Evolutionary conservation across 257 asterid species (phyloP).

Genomic region (Fraxinus americana): DNA sequence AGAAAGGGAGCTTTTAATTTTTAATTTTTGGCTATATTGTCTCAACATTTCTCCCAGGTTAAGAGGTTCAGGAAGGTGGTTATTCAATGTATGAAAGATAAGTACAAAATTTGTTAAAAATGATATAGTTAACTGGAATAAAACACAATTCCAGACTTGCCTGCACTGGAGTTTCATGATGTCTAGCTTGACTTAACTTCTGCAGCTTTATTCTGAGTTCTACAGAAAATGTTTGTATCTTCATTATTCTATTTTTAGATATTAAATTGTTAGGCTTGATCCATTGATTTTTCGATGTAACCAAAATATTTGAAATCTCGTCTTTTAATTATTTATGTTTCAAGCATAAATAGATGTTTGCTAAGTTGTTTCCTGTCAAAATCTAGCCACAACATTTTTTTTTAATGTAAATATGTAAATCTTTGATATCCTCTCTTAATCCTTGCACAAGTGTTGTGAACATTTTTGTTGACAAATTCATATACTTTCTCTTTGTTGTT

Average conservation of each 20-base stretch:
- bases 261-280: not conserved
- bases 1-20: not conserved
- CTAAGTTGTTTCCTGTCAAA: not conserved
- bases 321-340: not conserved
- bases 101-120: not conserved
- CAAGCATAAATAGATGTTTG: not conserved
- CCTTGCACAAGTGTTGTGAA: not conserved
- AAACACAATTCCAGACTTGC: not conserved
- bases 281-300: not conserved
- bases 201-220: not conserved
- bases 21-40: not conserved
- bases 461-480: not conserved
- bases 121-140: not conserved
- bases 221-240: not conserved
- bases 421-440: conserved; percentile 10
- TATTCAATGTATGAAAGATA: not conserved
- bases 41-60: not conserved
- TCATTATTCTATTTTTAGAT: not conserved
- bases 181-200: conserved; percentile 6
- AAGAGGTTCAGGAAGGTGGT: not conserved
- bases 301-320: not conserved
- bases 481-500: conserved; percentile 9
- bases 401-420: not conserved
- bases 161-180: not conserved
- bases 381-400: not conserved